Evolutionary conservation across 2,329 filamentous ascomycete genomes (phyloP), one percentile per base, ranked within the genome.

Genomic region (Hypoxylon sp.): DNA sequence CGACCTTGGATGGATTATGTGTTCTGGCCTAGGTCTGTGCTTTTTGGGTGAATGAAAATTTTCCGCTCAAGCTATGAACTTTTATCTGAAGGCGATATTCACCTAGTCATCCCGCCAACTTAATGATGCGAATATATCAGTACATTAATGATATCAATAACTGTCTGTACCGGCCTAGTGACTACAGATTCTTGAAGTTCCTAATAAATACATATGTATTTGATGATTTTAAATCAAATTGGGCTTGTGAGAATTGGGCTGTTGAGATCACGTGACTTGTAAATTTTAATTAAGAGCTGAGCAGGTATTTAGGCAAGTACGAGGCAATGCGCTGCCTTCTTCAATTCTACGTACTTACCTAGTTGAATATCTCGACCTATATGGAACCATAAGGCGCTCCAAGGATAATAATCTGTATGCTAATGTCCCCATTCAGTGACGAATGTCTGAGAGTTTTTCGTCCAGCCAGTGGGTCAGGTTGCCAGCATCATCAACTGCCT

Each of bases 401-500:
- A 14, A 21, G 41, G 2, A 17, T 52, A 17, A 23, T 19, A 30
- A 14, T 23, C 6, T n/a, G 34, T 28, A 11, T 14, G 14, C 41
- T n/a, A 14, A 17, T 30, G 23, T 38, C 21, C 5, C 28, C 28
- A 6, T 53, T 51, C 11, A 55, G 14, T 11, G 66, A 58, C 67
- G 65, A 32, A 6, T 63, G 55, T 49, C 28, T 21, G 48, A 41
- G 38, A 88, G 76, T 53, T 80, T 78, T 1, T 69, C 57, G 52
- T 89, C 82, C 2, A 89, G 75, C 86, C 87, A 89, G 0, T 69
- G 34, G 0, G 80, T 78, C 4, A 89, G 72, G 52, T 85, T 80
- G 0, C 87, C 86, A 7, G 79, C 80, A 2, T 86, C 81, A 60
- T 92, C 89, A 5, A 93, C 79, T 17, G 89, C 85, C 74, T 96